Conservation (phyloP, 148 eudicot genomes). For the Oxyria digyna region DNA sequence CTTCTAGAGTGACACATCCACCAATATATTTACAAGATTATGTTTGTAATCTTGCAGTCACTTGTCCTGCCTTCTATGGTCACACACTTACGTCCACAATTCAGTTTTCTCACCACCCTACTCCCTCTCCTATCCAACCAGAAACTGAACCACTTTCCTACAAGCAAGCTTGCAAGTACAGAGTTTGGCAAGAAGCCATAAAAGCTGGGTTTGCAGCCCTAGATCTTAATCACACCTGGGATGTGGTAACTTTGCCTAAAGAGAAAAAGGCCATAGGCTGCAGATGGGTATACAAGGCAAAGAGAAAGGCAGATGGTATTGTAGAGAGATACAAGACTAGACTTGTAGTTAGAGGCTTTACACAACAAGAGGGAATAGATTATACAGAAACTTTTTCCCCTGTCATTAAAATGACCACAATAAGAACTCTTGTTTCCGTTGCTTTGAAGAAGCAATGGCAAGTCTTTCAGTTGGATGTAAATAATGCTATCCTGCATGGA, state of each 20-base stretch:
- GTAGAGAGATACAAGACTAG: background rate
- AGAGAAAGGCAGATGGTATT: conserved; percentile 1
- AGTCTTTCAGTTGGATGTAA: background rate
- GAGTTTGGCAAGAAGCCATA: too few species aligned
- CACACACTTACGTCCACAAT: too few species aligned
- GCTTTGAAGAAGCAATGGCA: too few species aligned
- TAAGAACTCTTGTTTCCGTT: background rate
- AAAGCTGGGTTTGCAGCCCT: background rate
- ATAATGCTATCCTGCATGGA: background rate
- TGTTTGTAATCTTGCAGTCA: too few species aligned
- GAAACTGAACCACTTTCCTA: too few species aligned
- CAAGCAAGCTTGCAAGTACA: too few species aligned
- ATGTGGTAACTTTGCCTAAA: background rate
- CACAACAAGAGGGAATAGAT: conserved; percentile 2
- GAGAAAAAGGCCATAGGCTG: background rate
- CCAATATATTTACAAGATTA: too few species aligned
- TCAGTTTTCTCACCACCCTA: too few species aligned
- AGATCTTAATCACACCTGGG: conserved; percentile 1
- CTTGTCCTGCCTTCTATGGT: too few species aligned
- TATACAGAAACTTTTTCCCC: conserved; percentile 7
- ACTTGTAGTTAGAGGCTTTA: background rate
- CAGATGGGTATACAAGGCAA: conserved; percentile 3
- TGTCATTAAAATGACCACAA: conserved; percentile 1
- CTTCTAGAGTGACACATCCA: too few species aligned
- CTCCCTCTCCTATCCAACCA: too few species aligned